Conservation (phyloP, 345 rosid genomes). For the Gossypium arboreum region DNA sequence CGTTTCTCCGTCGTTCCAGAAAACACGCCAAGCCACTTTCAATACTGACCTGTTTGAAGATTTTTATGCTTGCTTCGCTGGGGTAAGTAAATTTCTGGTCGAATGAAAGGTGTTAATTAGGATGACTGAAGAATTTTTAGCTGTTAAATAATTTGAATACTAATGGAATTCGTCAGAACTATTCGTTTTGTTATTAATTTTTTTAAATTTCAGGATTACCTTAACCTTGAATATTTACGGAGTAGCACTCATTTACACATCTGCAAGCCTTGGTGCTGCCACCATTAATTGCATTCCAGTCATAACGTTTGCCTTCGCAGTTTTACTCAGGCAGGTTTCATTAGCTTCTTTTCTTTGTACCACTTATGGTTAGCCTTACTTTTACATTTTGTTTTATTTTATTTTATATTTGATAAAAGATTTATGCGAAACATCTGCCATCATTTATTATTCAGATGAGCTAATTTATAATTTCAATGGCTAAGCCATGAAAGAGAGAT, state of each 20-base stretch:
- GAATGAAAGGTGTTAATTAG: too few relatives aligned
- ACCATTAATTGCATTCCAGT: conserved; percentile 20
- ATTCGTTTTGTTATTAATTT: neutral
- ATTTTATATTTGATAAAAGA: neutral
- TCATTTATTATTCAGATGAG: too few relatives aligned
- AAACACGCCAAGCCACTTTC: conserved; percentile 13
- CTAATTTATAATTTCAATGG: too few relatives aligned
- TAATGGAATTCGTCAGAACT: neutral
- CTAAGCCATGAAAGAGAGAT: too few relatives aligned
- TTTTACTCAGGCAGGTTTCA: conserved; percentile 14
- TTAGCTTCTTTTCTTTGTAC: neutral
- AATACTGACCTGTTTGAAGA: conserved; percentile 12
- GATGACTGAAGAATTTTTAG: too few relatives aligned
- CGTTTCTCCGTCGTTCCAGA: neutral
- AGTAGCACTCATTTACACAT: conserved; percentile 18
- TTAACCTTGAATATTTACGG: conserved; percentile 11
- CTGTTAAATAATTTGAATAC: neutral
- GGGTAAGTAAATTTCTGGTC: conserved; percentile 13
- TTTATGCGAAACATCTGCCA: neutral
- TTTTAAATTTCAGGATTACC: conserved; percentile 15
- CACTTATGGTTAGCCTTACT: neutral
- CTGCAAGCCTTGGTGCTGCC: conserved; percentile 19
- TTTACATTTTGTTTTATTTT: neutral
- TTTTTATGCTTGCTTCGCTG: conserved; percentile 19
- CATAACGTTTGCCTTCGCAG: conserved; percentile 19